These are phyloP conservation scores for Hymenoscyphus occultus DNA, from an alignment of 2,329 filamentous ascomycete species.

Conservation along the genomic window DNA sequence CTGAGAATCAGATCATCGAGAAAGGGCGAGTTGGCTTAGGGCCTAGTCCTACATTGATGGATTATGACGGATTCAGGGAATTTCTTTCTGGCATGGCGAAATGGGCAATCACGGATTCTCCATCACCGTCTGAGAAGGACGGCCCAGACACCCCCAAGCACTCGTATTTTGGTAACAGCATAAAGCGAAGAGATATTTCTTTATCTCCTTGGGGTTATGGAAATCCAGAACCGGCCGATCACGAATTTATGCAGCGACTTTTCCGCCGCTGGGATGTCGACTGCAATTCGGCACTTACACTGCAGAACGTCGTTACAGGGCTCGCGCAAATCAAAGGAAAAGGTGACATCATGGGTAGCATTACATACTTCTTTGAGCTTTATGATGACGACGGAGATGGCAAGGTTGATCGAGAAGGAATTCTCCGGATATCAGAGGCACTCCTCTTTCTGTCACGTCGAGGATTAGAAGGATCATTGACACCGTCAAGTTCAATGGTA, in stretches of 20 bases:
- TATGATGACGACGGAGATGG: constrained; percentile 93
- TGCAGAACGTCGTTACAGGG: constrained; percentile 90
- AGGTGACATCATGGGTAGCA: constrained; percentile 94
- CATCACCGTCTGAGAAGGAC: constrained; percentile 53
- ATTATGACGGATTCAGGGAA: constrained; percentile 93
- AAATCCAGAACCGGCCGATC: constrained; percentile 73
- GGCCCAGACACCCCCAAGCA: constrained; percentile 50
- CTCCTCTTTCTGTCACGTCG: constrained; percentile 87
- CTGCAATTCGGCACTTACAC: constrained; percentile 69
- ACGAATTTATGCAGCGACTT: constrained; percentile 87
- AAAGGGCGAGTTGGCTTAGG: constrained; percentile 85
- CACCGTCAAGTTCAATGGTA: constrained; percentile 58
- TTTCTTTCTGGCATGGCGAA: constrained; percentile 86
- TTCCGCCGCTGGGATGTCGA: constrained; percentile 88
- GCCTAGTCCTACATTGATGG: constrained; percentile 89
- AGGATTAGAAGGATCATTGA: constrained; percentile 74
- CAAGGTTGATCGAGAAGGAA: constrained; percentile 90
- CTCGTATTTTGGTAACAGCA: constrained; percentile 60
- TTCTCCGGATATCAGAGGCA: constrained; percentile 89
- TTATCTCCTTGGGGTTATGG: constrained; percentile 54
- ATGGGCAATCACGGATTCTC: constrained; percentile 90
- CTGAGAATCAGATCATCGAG: constrained; percentile 58
- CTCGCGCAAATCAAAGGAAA: constrained; percentile 89
- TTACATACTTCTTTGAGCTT: constrained; percentile 96
- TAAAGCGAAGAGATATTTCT: constrained; percentile 39